These are phyloP conservation scores for Leptosphaerulina australis DNA, from an alignment of 2,329 filamentous ascomycete species.

Conservation along the genomic window DNA sequence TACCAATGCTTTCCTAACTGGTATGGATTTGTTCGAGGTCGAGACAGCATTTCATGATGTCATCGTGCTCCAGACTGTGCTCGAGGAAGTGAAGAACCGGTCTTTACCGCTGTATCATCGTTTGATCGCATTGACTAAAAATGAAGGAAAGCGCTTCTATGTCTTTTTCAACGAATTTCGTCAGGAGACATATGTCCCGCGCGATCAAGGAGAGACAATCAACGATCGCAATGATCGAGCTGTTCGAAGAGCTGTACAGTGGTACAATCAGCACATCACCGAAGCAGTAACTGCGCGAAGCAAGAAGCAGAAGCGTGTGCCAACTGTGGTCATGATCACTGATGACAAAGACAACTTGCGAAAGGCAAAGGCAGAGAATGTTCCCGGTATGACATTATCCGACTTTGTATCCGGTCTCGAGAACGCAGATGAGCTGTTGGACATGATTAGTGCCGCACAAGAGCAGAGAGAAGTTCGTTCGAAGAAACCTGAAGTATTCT, in stretches of 20 bases:
- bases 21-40: conserved; percentile 97
- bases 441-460: conserved; percentile 87
- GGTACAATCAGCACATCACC: conserved; percentile 85
- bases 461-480: conserved; percentile 69
- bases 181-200: conserved; percentile 82
- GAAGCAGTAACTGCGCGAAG: conserved; percentile 62
- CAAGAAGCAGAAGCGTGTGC: conserved; percentile 62
- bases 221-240: conserved; percentile 97
- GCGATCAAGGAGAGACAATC: conserved; percentile 80
- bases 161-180: conserved; percentile 99
- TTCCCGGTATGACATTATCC: conserved; percentile 68
- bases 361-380: conserved; percentile 76
- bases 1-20: conserved; percentile 92
- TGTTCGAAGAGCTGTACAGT: conserved; percentile 81
- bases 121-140: conserved; percentile 86
- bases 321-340: conserved; percentile 88
- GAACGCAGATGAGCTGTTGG: conserved; percentile 82
- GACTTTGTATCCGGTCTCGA: conserved; percentile 86
- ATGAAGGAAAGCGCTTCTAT: conserved; percentile 96
- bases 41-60: conserved; percentile 93
- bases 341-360: conserved; percentile 87
- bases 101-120: conserved; percentile 95
- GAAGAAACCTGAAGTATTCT: conserved; percentile 74
- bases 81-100: conserved; percentile 93
- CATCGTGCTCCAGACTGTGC: conserved; percentile 92